phyloP scores from a whole-genome alignment of 768 basidiomycete genomes.

The Tylopilus subfusipes region DNA sequence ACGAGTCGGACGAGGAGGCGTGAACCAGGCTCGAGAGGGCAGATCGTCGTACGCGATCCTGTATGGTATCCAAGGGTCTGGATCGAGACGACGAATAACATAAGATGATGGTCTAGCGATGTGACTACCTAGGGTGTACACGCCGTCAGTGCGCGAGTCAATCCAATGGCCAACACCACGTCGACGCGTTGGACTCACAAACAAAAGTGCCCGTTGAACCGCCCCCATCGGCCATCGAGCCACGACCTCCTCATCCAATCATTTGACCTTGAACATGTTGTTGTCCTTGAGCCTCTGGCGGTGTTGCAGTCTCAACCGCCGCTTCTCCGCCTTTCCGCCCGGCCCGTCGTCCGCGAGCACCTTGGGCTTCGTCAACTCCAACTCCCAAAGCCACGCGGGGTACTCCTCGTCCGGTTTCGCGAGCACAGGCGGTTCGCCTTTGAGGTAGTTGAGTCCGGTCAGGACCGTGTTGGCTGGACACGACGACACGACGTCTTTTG shows the following conservation, averaged over 20 bases:
- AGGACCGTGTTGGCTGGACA: constrained; percentile 72
- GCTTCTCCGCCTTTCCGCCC: constrained; percentile 61
- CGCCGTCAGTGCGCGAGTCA: neutral
- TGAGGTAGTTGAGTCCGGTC: constrained; percentile 79
- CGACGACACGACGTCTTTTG: constrained; percentile 43
- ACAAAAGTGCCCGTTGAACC: no score
- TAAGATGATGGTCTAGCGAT: neutral
- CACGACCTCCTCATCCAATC: neutral
- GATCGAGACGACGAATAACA: neutral
- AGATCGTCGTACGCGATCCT: neutral
- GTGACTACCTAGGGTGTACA: neutral
- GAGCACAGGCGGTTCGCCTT: constrained; percentile 72
- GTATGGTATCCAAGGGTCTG: neutral
- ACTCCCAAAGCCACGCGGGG: constrained; percentile 85
- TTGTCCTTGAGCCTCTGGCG: constrained; percentile 70
- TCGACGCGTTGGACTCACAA: neutral
- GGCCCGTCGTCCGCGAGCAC: constrained; percentile 67
- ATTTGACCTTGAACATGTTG: constrained; percentile 87
- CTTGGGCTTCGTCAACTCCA: constrained; percentile 61
- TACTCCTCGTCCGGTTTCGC: constrained; percentile 81
- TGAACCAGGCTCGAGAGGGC: neutral
- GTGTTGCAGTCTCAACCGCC: constrained; percentile 56
- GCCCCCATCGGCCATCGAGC: neutral
- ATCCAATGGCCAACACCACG: no score
- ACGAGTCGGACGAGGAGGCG: constrained; percentile 31